Percentiles rank a stretch among this genome's conserved stretches.
phyloP scores from a whole-genome alignment of 129 eudicot species.

The Scalesia atractyloides region DNA sequence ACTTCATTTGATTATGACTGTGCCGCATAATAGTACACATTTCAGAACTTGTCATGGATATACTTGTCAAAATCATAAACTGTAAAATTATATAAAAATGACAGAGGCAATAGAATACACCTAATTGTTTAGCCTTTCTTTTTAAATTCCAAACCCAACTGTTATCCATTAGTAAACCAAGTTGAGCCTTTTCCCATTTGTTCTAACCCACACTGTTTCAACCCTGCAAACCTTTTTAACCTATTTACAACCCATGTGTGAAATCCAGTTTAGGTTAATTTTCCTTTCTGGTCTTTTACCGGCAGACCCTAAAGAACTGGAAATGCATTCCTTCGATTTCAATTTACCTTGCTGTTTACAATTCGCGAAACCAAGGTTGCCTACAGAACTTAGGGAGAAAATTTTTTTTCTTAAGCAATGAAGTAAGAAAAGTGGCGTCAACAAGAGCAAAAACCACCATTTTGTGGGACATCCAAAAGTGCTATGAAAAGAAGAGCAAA shows the following conservation, averaged over 20 bases:
- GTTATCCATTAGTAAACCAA: not conserved
- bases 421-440: not conserved
- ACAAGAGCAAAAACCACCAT: not conserved
- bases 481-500: not conserved
- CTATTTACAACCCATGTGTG: not conserved
- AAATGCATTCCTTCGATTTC: not conserved
- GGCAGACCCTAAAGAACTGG: not conserved
- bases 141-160: too few species aligned
- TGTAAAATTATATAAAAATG: too few species aligned
- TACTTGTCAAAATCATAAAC: too few species aligned
- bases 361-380: too few species aligned
- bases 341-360: too few species aligned
- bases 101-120: too few species aligned
- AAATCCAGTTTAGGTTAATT: not conserved
- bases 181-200: not conserved
- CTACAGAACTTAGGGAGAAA: not conserved
- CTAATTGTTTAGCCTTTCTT: too few species aligned
- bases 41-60: too few species aligned
- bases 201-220: not conserved
- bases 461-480: not conserved
- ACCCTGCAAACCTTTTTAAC: not conserved
- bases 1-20: not conserved
- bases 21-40: not conserved
- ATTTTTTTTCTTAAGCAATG: not conserved
- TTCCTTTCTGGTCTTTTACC: not conserved